phyloP scores from a whole-genome alignment of 2,329 filamentous ascomycete genomes.

The Drechmeria coniospora region DNA sequence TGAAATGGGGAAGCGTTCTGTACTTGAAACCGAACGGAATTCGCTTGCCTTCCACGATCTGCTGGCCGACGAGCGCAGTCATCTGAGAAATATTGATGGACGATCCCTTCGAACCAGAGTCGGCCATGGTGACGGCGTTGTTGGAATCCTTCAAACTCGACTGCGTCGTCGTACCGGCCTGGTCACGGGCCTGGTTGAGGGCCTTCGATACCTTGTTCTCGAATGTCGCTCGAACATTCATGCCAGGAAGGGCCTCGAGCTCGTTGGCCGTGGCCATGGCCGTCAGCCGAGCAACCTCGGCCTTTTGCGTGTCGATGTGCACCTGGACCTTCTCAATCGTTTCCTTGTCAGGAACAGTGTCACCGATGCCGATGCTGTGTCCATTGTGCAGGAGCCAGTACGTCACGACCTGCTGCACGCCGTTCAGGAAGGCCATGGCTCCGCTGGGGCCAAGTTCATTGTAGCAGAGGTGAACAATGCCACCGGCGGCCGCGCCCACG shows the following conservation, averaged over 20 bases:
- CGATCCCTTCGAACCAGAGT: conserved; percentile 94
- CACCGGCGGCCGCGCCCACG: conserved; percentile 76
- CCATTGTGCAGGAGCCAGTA: conserved; percentile 96
- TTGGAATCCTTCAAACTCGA: conserved; percentile 89
- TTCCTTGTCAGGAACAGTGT: conserved; percentile 78
- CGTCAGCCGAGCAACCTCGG: conserved; percentile 62
- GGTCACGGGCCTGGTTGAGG: conserved; percentile 89
- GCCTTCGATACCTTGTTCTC: conserved; percentile 93
- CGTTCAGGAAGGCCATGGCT: conserved; percentile 91
- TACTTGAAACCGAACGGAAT: conserved; percentile 99
- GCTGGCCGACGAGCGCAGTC: conserved; percentile 94
- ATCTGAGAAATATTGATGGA: conserved; percentile 99
- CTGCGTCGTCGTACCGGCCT: conserved; percentile 83
- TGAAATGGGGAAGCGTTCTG: conserved; percentile 90
- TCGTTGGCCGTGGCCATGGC: conserved; percentile 67
- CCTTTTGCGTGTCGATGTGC: conserved; percentile 69
- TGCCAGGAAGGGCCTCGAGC: conserved; percentile 87
- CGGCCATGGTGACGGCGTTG: conserved; percentile 92
- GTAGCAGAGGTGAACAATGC: conserved; percentile 90
- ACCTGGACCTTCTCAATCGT: conserved; percentile 77
- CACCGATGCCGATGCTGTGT: conserved; percentile 95
- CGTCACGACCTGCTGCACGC: conserved; percentile 83
- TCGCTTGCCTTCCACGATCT: conserved; percentile 95
- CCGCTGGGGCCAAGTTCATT: conserved; percentile 81
- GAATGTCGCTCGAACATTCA: conserved; percentile 97